phyloP scores from a whole-genome alignment of 208 protist species.

The Trichomonas gallinae region DNA sequence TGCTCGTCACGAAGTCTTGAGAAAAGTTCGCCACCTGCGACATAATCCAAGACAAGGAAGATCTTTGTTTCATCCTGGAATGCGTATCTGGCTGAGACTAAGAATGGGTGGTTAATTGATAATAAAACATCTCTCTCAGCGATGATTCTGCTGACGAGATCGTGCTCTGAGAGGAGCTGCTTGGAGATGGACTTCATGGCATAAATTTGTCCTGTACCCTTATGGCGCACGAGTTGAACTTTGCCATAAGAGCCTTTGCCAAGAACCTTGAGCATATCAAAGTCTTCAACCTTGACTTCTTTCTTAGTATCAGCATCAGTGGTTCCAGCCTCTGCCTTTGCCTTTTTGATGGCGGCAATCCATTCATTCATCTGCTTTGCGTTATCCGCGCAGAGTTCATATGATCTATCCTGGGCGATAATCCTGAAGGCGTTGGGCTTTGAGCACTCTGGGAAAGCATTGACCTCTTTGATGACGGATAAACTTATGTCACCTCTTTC shows the following conservation, averaged over 20 bases:
- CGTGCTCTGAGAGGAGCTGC: background rate
- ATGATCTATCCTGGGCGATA: background rate
- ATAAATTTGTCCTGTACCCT: conserved; percentile 42
- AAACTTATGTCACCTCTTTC: background rate
- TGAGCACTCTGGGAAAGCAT: background rate
- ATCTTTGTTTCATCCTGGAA: conserved; percentile 52
- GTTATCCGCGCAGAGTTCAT: background rate
- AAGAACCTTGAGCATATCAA: conserved; percentile 53
- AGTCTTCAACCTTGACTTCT: conserved; percentile 39
- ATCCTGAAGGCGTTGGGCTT: background rate
- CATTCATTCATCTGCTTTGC: background rate
- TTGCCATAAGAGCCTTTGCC: conserved; percentile 58
- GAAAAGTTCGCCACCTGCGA: conserved; percentile 55
- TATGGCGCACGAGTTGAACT: conserved; percentile 45
- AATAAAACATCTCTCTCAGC: background rate
- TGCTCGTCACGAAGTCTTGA: background rate
- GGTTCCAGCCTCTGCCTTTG: background rate
- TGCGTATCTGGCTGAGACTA: conserved; percentile 19
- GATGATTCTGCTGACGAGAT: background rate
- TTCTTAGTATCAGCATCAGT: background rate
- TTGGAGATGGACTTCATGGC: conserved; percentile 46
- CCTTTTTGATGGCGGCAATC: background rate
- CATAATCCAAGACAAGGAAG: conserved; percentile 50
- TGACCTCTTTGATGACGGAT: background rate
- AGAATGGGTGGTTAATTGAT: background rate